Percentiles rank a stretch among this genome's conserved stretches.
phyloP scores from a whole-genome alignment of 2,329 filamentous ascomycete genomes.

The Colletotrichum noveboracense region DNA sequence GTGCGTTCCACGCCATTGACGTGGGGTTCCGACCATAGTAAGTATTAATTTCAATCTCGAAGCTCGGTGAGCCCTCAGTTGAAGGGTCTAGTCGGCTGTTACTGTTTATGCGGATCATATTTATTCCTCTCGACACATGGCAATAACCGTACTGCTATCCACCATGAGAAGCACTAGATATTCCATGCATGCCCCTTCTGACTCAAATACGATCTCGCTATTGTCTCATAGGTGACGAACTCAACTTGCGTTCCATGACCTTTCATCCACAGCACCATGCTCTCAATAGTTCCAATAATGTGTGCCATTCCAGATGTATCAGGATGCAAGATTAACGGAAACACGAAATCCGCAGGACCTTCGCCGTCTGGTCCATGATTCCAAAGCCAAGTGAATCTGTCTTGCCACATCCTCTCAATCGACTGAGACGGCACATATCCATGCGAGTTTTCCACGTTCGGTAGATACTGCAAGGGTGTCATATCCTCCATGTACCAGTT shows the following conservation, averaged over 20 bases:
- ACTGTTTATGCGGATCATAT: too few relatives aligned
- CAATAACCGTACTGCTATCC: background rate
- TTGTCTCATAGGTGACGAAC: background rate
- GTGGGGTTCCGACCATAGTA: background rate
- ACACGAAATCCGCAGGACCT: conserved; percentile 43
- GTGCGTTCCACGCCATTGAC: background rate
- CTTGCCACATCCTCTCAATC: conserved; percentile 66
- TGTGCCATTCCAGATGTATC: conserved; percentile 67
- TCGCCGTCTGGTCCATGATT: conserved; percentile 38
- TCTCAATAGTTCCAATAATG: conserved; percentile 53
- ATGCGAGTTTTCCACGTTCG: conserved; percentile 53
- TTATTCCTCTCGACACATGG: background rate
- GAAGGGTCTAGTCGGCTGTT: background rate
- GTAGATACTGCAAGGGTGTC: conserved; percentile 52
- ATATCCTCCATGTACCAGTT: conserved; percentile 57
- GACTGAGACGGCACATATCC: conserved; percentile 63
- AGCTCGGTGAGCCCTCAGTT: background rate
- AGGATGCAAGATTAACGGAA: conserved; percentile 60
- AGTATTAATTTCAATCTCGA: background rate
- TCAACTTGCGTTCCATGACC: background rate
- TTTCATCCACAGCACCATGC: background rate
- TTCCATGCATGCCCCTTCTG: background rate
- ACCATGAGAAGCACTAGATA: background rate
- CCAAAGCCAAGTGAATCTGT: conserved; percentile 62
- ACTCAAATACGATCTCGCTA: background rate